These are phyloP conservation scores for Xylariaceae sp. DNA, from an alignment of 2,329 filamentous ascomycete species.

Conservation along the genomic window DNA sequence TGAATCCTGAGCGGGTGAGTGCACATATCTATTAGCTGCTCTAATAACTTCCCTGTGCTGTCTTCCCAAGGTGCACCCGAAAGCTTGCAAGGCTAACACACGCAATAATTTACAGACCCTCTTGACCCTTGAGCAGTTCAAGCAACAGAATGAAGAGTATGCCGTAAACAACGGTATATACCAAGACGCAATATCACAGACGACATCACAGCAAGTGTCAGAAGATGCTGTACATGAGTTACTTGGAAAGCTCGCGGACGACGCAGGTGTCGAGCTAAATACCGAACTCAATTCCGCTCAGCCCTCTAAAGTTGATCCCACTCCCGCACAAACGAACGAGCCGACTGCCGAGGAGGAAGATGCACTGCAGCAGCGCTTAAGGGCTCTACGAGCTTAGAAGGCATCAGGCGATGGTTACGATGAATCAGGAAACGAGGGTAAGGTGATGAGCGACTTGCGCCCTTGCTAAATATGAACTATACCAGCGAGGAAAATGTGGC, in stretches of 20 bases:
- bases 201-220: constrained; percentile 74
- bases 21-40: too few relatives aligned
- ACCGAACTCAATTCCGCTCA: constrained; percentile 70
- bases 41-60: too few relatives aligned
- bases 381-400: constrained; percentile 58
- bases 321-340: constrained; percentile 57
- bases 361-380: constrained; percentile 67
- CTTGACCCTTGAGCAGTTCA: constrained; percentile 65
- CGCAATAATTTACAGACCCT: constrained; percentile 51
- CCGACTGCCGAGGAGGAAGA: constrained; percentile 82
- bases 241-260: constrained; percentile 84
- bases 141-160: constrained; percentile 67
- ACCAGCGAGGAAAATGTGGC: background rate
- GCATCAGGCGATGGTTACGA: constrained; percentile 13
- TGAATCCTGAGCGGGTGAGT: constrained; percentile 62
- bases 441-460: background rate
- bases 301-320: constrained; percentile 63
- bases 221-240: constrained; percentile 86
- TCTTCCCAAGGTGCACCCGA: too few relatives aligned
- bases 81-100: too few relatives aligned
- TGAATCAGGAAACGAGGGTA: constrained; percentile 1
- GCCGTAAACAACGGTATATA: constrained; percentile 75
- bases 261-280: constrained; percentile 82
- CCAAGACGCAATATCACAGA: constrained; percentile 81
- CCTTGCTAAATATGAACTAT: background rate